A percentile compares a stretch with the other conserved stretches of the same genome.
Conservation (phyloP, 1,139 yeast genomes). For the Taiozyma sp. region DNA sequence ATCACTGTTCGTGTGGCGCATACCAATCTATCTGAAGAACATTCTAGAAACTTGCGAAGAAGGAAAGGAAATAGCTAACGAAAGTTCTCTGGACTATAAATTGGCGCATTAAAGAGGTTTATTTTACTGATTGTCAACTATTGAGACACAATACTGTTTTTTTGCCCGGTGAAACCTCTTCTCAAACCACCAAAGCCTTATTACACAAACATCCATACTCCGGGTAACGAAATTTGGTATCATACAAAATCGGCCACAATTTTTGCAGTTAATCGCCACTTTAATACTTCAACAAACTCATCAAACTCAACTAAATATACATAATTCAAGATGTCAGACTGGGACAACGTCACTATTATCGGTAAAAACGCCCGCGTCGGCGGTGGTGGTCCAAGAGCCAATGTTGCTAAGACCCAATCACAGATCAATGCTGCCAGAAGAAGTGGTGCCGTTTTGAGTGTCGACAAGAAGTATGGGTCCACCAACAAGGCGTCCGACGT, state of each 20-base stretch:
- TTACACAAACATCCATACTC: no score
- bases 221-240: neutral
- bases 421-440: slow-evolving; percentile 93
- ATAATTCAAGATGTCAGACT: slow-evolving; percentile 45
- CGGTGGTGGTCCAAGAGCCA: slow-evolving; percentile 83
- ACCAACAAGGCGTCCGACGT: slow-evolving; percentile 63
- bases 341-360: slow-evolving; percentile 87
- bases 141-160: no score
- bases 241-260: neutral
- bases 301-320: neutral
- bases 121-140: no score
- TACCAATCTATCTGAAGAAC: slow-evolving; percentile 1
- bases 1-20: neutral
- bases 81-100: no score
- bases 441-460: slow-evolving; percentile 80
- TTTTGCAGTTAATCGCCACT: neutral
- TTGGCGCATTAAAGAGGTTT: no score
- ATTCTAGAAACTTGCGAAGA: slow-evolving; percentile 1
- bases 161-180: no score
- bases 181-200: no score
- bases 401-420: slow-evolving; percentile 73
- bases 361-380: slow-evolving; percentile 89
- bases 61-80: no score
- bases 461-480: slow-evolving; percentile 88
- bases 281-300: neutral